These are phyloP conservation scores for Cardamine chenopodiifolia DNA, from an alignment of 345 rosid genomes.

Conservation along the genomic window DNA sequence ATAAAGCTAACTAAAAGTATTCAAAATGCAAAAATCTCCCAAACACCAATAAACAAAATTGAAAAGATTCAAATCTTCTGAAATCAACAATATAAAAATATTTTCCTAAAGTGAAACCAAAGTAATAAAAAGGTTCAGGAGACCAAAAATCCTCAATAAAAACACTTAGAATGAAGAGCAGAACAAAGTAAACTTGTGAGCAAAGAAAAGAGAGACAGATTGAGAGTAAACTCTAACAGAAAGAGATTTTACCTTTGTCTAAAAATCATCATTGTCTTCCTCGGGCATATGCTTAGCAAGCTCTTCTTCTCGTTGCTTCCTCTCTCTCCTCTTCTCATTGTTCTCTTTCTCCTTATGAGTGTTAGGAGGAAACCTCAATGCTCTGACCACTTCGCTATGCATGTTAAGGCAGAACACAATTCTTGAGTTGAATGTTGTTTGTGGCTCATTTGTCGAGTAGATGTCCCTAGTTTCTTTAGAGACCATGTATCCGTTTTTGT, in stretches of 20 bases:
- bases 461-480: constrained; percentile 92
- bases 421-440: constrained; percentile 79
- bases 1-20: constrained; percentile 12
- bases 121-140: constrained; percentile 6
- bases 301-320: constrained; percentile 91
- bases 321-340: constrained; percentile 84
- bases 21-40: constrained; percentile 8
- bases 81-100: constrained; percentile 16
- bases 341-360: constrained; percentile 91
- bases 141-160: constrained; percentile 1
- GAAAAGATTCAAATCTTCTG: constrained; percentile 29
- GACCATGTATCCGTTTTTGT: constrained; percentile 70
- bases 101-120: constrained; percentile 20
- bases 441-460: constrained; percentile 89
- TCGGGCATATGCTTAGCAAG: constrained; percentile 89
- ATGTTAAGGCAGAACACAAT: constrained; percentile 87
- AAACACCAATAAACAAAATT: constrained; percentile 18
- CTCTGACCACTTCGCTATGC: constrained; percentile 87
- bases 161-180: not conserved
- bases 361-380: constrained; percentile 75
- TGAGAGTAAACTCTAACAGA: constrained; percentile 3
- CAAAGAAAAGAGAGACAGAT: not conserved
- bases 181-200: constrained; percentile 9
- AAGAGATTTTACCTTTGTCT: constrained; percentile 8
- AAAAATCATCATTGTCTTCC: constrained; percentile 88